phyloP scores from a whole-genome alignment of 2,329 filamentous ascomycete species.

The Colletotrichum lentis region DNA sequence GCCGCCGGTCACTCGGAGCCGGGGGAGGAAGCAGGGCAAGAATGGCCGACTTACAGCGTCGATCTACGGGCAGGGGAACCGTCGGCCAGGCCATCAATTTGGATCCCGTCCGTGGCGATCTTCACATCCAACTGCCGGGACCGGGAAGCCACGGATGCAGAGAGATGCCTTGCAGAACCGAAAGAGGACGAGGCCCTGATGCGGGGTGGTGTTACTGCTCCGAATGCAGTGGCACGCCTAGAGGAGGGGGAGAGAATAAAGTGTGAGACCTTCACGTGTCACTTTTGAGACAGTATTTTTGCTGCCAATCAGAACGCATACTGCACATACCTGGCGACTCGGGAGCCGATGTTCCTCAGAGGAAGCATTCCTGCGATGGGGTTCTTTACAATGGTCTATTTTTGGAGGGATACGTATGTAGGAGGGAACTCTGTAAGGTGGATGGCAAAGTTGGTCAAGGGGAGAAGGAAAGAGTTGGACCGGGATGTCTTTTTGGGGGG shows the following conservation, averaged over 20 bases:
- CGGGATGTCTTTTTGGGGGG: constrained; percentile 1
- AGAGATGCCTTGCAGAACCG: constrained; percentile 16
- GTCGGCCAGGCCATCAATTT: constrained; percentile 13
- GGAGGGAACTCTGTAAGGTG: constrained; percentile 17
- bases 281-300: not conserved
- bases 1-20: constrained; percentile 1
- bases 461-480: not conserved
- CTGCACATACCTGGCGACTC: constrained; percentile 30
- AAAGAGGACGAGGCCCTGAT: constrained; percentile 3
- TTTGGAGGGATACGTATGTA: not conserved
- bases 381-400: not conserved
- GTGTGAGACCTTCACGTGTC: constrained; percentile 27
- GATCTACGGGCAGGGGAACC: constrained; percentile 21
- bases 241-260: not conserved
- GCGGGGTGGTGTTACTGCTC: constrained; percentile 8
- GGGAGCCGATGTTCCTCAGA: constrained; percentile 19
- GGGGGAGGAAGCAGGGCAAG: not conserved
- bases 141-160: constrained; percentile 17
- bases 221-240: constrained; percentile 25
- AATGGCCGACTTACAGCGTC: constrained; percentile 33
- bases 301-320: constrained; percentile 1
- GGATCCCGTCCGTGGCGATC: constrained; percentile 25
- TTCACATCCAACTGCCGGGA: constrained; percentile 1
- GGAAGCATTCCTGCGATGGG: constrained; percentile 14
- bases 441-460: constrained; percentile 12